A percentile compares a stretch with the other conserved stretches of the same genome.
Conservation (phyloP, 345 rosid species). For the Euphorbia pulcherrima region DNA sequence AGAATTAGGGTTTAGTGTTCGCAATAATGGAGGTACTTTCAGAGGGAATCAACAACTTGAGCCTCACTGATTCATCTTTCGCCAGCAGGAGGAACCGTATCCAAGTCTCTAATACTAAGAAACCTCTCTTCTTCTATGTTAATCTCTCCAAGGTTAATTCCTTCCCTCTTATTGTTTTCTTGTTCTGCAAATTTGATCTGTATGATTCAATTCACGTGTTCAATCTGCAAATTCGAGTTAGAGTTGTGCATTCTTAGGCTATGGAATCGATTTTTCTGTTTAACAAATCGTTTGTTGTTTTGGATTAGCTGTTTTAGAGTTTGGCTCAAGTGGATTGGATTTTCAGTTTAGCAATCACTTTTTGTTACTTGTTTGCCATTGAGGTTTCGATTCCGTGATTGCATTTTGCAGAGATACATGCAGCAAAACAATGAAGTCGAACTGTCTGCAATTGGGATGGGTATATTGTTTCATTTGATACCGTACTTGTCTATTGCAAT, state of each 20-base stretch:
- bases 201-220: background rate
- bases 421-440: slow-evolving; percentile 26
- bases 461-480: slow-evolving; percentile 1
- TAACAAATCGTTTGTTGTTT: background rate
- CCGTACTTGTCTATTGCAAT: background rate
- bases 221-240: background rate
- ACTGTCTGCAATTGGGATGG: slow-evolving; percentile 64
- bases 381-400: slow-evolving; percentile 3
- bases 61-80: slow-evolving; percentile 8
- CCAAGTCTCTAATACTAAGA: slow-evolving; percentile 69
- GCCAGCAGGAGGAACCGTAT: slow-evolving; percentile 55
- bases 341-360: background rate
- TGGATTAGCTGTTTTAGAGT: background rate
- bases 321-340: too few relatives aligned
- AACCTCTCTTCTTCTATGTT: slow-evolving; percentile 70
- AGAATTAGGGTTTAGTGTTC: background rate
- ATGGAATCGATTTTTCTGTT: background rate
- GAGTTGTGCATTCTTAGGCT: background rate
- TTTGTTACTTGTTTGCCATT: background rate
- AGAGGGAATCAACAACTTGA: slow-evolving; percentile 22
- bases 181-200: too few relatives aligned
- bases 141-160: slow-evolving; percentile 66
- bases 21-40: slow-evolving; percentile 20
- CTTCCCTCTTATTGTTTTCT: background rate
- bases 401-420: slow-evolving; percentile 58